Percentiles rank a stretch among this genome's conserved stretches.
phyloP scores from a whole-genome alignment of 106 monocot genomes.

The Amphibolis antarctica region DNA sequence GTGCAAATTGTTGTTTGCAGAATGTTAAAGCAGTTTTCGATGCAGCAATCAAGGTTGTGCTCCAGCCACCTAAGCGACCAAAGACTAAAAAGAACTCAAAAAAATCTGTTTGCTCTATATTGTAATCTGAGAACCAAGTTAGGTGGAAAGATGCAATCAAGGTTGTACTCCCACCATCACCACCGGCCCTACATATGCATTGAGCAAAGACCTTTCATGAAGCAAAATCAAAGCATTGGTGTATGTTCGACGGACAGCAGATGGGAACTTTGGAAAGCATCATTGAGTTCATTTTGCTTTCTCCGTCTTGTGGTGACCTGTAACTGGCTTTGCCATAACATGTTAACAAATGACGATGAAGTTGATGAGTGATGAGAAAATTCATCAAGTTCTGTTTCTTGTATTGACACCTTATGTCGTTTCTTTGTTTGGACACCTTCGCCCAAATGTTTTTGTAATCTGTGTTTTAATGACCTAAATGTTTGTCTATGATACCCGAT shows the following conservation, averaged over 20 bases:
- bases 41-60: conserved; percentile 76
- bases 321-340: conserved; percentile 1
- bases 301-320: conserved; percentile 5
- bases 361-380: too few relatives aligned
- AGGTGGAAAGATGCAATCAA: conserved; percentile 3
- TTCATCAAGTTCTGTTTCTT: too few relatives aligned
- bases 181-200: too few relatives aligned
- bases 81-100: conserved; percentile 59
- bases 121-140: conserved; percentile 24
- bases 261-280: conserved; percentile 7
- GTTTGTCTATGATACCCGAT: too few relatives aligned
- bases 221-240: conserved; percentile 16
- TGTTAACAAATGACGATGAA: too few relatives aligned
- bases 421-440: too few relatives aligned
- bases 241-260: conserved; percentile 18
- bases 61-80: conserved; percentile 68
- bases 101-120: conserved; percentile 48
- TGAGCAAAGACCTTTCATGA: background rate
- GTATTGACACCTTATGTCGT: too few relatives aligned
- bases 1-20: too few relatives aligned
- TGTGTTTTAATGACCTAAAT: too few relatives aligned
- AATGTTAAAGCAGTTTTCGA: conserved; percentile 83
- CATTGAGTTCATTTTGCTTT: conserved; percentile 4
- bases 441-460: too few relatives aligned
- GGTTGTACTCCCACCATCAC: background rate